Conservation (phyloP, 208 protist species). For the Crithidia expoeki region DNA sequence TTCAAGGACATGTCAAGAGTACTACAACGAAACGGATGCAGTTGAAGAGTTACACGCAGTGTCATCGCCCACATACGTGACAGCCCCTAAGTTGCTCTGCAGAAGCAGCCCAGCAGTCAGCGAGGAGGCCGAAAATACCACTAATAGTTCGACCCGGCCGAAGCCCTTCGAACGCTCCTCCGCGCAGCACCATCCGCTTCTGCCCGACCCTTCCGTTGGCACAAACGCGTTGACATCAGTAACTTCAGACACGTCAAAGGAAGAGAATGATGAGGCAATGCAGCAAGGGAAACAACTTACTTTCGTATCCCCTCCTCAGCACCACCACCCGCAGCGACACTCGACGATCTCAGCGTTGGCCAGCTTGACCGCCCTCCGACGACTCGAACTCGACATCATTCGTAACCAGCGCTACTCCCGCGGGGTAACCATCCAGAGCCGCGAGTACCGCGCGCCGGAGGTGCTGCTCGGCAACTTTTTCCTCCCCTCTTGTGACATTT, state of each 20-base stretch:
- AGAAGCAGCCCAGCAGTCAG: constrained; percentile 1
- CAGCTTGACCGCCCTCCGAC: constrained; percentile 12
- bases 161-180: background rate
- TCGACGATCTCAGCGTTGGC: constrained; percentile 14
- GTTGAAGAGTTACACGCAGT: background rate
- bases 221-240: too few relatives aligned
- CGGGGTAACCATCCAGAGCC: constrained; percentile 62
- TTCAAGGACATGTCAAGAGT: too few relatives aligned
- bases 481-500: constrained; percentile 68
- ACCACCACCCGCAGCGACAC: background rate
- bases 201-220: background rate
- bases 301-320: background rate
- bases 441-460: constrained; percentile 83
- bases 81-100: background rate
- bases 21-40: too few relatives aligned
- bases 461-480: constrained; percentile 72
- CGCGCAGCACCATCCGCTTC: background rate
- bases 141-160: background rate
- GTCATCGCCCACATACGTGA: background rate
- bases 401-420: constrained; percentile 44
- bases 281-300: background rate
- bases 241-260: background rate
- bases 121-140: background rate
- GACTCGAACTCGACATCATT: constrained; percentile 49
- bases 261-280: background rate